Conservation (phyloP, 148 eudicot genomes). For the Dianthus caryophyllus region DNA sequence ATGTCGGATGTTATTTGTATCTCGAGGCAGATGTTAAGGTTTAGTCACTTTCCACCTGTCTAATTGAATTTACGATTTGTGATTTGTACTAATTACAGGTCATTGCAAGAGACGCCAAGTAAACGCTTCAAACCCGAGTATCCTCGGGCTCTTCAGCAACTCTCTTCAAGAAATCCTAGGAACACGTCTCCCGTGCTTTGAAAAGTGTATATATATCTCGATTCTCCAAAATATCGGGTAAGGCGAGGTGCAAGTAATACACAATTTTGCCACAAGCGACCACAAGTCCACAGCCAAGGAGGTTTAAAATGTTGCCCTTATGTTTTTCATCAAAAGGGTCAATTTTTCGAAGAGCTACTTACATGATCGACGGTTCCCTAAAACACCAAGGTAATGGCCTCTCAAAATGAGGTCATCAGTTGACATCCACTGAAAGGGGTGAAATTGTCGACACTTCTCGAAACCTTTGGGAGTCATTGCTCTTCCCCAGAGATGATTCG, state of each 20-base stretch:
- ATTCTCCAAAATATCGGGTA: neutral
- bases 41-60: too few relatives aligned
- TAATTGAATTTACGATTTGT: neutral
- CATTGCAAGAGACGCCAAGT: slow-evolving; percentile 44
- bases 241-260: neutral
- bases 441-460: neutral
- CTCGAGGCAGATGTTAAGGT: too few relatives aligned
- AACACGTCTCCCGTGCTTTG: slow-evolving; percentile 64
- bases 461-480: neutral
- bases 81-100: slow-evolving; percentile 31
- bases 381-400: neutral
- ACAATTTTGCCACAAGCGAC: neutral
- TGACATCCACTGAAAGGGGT: neutral
- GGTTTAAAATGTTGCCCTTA: too few relatives aligned
- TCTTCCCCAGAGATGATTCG: neutral
- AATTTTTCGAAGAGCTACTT: neutral
- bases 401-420: neutral
- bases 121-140: slow-evolving; percentile 63
- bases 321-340: neutral
- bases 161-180: slow-evolving; percentile 56
- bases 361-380: neutral
- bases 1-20: too few relatives aligned
- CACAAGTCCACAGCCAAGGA: too few relatives aligned
- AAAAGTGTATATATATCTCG: slow-evolving; percentile 11
- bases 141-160: slow-evolving; percentile 45